Conservation (phyloP, 2,329 filamentous ascomycete genomes). For the Akanthomyces uredinophilus region DNA sequence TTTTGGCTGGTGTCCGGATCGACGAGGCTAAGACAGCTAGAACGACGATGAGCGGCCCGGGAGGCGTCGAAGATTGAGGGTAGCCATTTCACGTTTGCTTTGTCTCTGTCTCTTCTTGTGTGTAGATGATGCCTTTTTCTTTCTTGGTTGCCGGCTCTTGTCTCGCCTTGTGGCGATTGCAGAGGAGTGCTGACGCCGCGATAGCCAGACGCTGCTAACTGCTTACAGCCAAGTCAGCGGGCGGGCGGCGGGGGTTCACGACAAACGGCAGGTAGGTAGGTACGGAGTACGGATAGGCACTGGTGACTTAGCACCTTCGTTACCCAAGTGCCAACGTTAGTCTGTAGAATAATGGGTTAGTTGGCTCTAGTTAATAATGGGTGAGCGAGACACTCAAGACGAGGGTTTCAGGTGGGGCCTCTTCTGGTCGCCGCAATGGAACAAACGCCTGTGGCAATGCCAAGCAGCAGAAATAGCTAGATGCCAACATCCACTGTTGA, state of each 20-base stretch:
- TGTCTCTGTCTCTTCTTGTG: not conserved
- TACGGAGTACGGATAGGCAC: too few species aligned
- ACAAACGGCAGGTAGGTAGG: too few species aligned
- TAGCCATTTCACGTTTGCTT: not conserved
- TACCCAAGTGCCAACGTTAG: too few species aligned
- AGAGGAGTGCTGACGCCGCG: not conserved
- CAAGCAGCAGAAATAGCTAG: too few species aligned
- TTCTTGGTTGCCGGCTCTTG: too few species aligned
- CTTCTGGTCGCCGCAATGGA: too few species aligned
- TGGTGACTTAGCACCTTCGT: too few species aligned
- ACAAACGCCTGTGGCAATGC: not conserved
- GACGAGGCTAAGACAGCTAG: conserved; percentile 1
- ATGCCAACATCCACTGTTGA: too few species aligned
- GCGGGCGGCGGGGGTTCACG: not conserved
- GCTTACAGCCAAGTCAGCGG: not conserved
- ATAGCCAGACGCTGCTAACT: too few species aligned
- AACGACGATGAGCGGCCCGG: conserved; percentile 3
- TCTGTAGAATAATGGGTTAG: too few species aligned
- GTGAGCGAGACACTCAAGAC: not conserved
- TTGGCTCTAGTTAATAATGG: too few species aligned
- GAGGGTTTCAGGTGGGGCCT: not conserved
- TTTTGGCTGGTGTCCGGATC: conserved; percentile 7
- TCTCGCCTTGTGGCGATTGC: not conserved
- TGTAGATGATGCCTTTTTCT: too few species aligned
- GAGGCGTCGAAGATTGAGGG: conserved; percentile 3